phyloP scores from a whole-genome alignment of 1,139 yeast genomes.

The Magnusiomyces tetraspermus region DNA sequence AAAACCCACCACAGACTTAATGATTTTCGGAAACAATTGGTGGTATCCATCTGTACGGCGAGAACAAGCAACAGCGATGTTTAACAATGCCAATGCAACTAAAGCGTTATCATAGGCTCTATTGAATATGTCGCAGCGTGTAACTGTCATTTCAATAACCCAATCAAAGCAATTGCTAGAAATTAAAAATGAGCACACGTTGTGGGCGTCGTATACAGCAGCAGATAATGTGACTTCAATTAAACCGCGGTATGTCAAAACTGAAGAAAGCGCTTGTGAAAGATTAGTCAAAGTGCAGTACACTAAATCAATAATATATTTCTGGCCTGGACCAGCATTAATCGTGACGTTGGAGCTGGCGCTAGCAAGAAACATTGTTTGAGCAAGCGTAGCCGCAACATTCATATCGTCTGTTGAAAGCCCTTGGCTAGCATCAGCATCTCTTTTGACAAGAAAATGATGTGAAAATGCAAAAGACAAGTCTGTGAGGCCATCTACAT shows the following conservation, averaged over 20 bases:
- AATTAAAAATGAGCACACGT: background rate
- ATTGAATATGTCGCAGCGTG: background rate
- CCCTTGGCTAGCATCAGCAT: background rate
- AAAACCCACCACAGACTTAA: background rate
- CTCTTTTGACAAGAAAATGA: background rate
- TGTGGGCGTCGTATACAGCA: background rate
- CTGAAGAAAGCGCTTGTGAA: background rate
- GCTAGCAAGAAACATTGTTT: background rate
- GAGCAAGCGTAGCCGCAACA: slow-evolving; percentile 1
- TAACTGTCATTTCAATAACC: background rate
- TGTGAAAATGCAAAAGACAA: background rate
- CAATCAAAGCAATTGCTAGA: slow-evolving; percentile 2
- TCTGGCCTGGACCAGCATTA: background rate
- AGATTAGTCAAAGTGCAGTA: background rate
- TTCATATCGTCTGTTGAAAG: background rate
- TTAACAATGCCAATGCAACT: background rate
- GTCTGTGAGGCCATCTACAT: background rate
- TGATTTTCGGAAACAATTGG: background rate
- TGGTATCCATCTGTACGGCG: background rate
- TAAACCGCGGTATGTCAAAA: background rate
- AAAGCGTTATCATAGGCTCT: slow-evolving; percentile 1
- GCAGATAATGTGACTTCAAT: slow-evolving; percentile 3
- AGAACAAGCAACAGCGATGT: slow-evolving; percentile 3
- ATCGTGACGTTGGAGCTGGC: background rate
- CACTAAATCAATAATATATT: background rate